phyloP scores from a whole-genome alignment of 371 early-diverging fungal species.

The Mortierella sp. region DNA sequence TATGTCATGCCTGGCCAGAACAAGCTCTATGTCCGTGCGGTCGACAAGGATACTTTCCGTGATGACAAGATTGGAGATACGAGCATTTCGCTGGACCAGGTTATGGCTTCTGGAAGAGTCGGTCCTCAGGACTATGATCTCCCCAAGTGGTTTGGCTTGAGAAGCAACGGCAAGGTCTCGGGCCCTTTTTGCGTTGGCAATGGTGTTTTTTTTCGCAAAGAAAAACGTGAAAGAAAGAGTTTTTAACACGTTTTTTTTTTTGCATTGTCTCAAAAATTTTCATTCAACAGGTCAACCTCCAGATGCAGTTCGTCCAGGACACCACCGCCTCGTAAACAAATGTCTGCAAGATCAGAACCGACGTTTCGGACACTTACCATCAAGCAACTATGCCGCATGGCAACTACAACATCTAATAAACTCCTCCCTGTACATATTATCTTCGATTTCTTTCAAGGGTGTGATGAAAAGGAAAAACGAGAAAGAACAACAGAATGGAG shows the following conservation, averaged over 20 bases:
- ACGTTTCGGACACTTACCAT: neutral
- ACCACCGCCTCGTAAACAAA: neutral
- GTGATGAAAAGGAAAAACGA: neutral
- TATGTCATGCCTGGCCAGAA: constrained; percentile 24
- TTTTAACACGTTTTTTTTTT: neutral
- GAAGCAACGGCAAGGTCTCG: neutral
- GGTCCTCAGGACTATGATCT: constrained; percentile 33
- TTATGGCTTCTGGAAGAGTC: constrained; percentile 34
- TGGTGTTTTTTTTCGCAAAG: neutral
- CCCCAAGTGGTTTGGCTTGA: constrained; percentile 21
- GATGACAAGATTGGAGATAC: constrained; percentile 61
- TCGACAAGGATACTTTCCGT: constrained; percentile 58
- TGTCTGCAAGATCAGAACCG: neutral
- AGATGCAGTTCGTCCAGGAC: constrained; percentile 23
- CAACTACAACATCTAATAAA: neutral
- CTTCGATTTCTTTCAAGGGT: neutral
- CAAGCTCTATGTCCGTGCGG: constrained; percentile 58
- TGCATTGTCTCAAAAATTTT: neutral
- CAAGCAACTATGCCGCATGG: neutral
- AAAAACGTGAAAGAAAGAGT: neutral
- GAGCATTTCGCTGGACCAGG: constrained; percentile 41
- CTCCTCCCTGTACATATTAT: neutral
- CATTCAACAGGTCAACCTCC: constrained; percentile 8
- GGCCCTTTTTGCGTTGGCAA: neutral
- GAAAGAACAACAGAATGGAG: neutral